Percentiles rank a stretch among this genome's conserved stretches.
phyloP scores from a whole-genome alignment of 1,139 yeast genomes.

The Candida sp. region DNA sequence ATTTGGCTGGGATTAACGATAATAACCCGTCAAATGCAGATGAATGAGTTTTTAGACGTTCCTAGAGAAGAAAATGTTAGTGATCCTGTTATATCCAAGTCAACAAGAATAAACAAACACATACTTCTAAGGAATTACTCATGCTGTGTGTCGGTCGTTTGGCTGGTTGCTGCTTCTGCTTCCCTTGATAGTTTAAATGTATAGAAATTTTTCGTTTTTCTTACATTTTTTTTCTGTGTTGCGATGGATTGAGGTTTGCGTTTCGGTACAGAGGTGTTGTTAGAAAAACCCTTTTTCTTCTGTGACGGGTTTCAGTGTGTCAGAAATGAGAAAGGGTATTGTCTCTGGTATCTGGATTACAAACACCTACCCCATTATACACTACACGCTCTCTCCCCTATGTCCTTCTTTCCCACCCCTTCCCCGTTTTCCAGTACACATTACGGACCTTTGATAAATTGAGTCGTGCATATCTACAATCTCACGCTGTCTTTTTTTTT shows the following conservation, averaged over 20 bases:
- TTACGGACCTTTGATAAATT: too few relatives aligned
- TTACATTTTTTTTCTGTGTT: constrained; percentile 1
- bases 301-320: too few relatives aligned
- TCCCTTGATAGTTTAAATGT: not conserved
- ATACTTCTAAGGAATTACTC: constrained; percentile 44
- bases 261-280: not conserved
- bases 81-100: too few relatives aligned
- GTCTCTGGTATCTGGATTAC: too few relatives aligned
- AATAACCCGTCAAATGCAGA: constrained; percentile 89
- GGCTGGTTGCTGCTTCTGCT: too few relatives aligned
- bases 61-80: constrained; percentile 49
- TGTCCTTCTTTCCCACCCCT: too few relatives aligned
- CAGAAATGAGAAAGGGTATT: too few relatives aligned
- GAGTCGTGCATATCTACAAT: constrained; percentile 1
- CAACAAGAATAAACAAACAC: constrained; percentile 30
- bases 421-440: too few relatives aligned
- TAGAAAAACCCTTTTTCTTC: too few relatives aligned
- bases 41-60: constrained; percentile 83
- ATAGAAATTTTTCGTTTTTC: constrained; percentile 2
- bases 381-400: too few relatives aligned
- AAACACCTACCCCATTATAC: too few relatives aligned
- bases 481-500: not conserved
- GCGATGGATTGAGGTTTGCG: constrained; percentile 1
- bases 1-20: constrained; percentile 92
- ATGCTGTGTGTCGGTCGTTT: not conserved